Base-by-base conservation (phyloP, 139 green algal species). In the Chlamydomonas schloesseri region DNA sequence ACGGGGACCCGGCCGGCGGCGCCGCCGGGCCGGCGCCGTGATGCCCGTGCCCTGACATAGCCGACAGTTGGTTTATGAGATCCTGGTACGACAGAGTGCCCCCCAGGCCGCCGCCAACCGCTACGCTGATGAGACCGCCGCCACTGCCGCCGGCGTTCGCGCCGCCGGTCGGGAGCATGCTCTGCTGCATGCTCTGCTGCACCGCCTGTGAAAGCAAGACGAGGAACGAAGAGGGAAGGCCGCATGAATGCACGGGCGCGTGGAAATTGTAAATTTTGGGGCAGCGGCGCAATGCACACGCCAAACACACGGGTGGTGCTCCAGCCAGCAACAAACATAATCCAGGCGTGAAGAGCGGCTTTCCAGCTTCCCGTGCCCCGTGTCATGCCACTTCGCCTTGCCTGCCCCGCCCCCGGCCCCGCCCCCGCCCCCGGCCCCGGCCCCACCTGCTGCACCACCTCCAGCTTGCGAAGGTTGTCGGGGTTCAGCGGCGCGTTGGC, bases 401-500 rank as follows among this genome's bases (percentile, higher is more conserved):
- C n/a, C 62, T 69, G 34, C 14, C 62, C 26, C 14, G 17, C 23
- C 24, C 62, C 26, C 62, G 34, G 1, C 26, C 62, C 3, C 24
- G 26, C 62, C 34, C 26, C 24, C 62, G 26, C 26, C 10, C 64
- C 64, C 21, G 15, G 64, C 26, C 29, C 47, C 75, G 33, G 20
- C 28, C 69, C 0, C 71, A 78, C 70, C 82, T 88, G 82, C 62
- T 88, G 72, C 82, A 76, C 72, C n/a, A 76, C 42, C 72, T 88
- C 72, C 13, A 76, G 72, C 60, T 60, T 69, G 33, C 73, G 72
- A 29, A 88, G 58, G 62, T 75, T 76, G 4, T 82, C 82, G 23
- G 82, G n/a, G 31, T 65, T 82, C 60, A 88, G 62, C 21, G 82
- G 86, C 60, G 79, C 79, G 62, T 90, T 87, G 60, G 81, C 71